Percentiles rank a stretch among this genome's conserved stretches.
These are phyloP conservation scores for Brettanomyces naardenensis DNA, from an alignment of 805 yeast species.

Conservation along the genomic window DNA sequence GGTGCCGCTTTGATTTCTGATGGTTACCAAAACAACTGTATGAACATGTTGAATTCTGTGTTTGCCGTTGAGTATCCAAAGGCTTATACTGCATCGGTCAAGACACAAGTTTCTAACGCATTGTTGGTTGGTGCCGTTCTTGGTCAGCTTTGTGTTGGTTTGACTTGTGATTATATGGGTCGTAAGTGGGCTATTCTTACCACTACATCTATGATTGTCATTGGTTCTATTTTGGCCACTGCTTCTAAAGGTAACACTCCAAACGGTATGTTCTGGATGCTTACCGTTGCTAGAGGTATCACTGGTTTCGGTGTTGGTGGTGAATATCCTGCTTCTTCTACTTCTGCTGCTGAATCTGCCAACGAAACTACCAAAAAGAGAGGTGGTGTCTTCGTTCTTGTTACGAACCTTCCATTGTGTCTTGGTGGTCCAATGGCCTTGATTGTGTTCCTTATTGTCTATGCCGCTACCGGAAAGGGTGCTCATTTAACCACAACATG, in stretches of 20 bases:
- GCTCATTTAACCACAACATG: slow-evolving; percentile 45
- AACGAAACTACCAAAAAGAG: slow-evolving; percentile 46
- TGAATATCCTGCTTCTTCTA: slow-evolving; percentile 59
- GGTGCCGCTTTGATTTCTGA: slow-evolving; percentile 74
- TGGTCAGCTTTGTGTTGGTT: slow-evolving; percentile 53
- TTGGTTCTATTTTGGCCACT: slow-evolving; percentile 51
- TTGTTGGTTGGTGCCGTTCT: slow-evolving; percentile 49
- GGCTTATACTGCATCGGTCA: slow-evolving; percentile 26
- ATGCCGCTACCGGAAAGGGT: slow-evolving; percentile 42
- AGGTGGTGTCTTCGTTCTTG: slow-evolving; percentile 57
- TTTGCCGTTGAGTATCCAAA: slow-evolving; percentile 35
- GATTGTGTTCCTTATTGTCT: slow-evolving; percentile 58
- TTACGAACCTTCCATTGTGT: slow-evolving; percentile 65
- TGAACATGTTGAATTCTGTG: slow-evolving; percentile 20
- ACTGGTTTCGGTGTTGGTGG: slow-evolving; percentile 75
- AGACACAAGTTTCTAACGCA: slow-evolving; percentile 29
- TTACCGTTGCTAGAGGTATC: slow-evolving; percentile 64
- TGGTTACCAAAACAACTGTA: slow-evolving; percentile 24
- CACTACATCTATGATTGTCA: slow-evolving; percentile 48
- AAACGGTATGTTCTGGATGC: slow-evolving; percentile 47
- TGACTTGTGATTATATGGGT: slow-evolving; percentile 50
- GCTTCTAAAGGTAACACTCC: slow-evolving; percentile 46
- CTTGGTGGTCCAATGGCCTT: slow-evolving; percentile 77
- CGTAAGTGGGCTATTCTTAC: slow-evolving; percentile 54
- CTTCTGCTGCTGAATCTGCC: slow-evolving; percentile 55